phyloP scores from a whole-genome alignment of 1,284 basidiomycete genomes.

The Salmacisia buchloeana region DNA sequence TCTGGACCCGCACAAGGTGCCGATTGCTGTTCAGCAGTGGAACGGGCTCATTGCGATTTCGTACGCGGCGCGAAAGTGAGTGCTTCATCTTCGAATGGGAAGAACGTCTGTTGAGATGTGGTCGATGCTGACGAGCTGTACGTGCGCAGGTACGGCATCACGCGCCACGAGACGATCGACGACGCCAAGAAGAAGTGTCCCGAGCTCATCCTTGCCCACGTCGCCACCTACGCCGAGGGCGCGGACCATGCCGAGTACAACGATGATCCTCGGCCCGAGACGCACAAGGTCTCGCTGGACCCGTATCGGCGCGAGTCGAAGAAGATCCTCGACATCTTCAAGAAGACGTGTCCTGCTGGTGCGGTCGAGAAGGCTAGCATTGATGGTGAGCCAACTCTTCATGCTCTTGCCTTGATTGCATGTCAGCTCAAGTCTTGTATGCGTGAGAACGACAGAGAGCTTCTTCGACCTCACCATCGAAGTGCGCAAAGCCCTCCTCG shows the following conservation, averaged over 20 bases:
- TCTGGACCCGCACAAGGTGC: slow-evolving; percentile 63
- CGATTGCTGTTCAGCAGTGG: slow-evolving; percentile 72
- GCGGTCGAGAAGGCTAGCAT: slow-evolving; percentile 69
- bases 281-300: slow-evolving; percentile 94
- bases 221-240: slow-evolving; percentile 77
- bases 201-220: slow-evolving; percentile 76
- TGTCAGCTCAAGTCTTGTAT: slow-evolving; percentile 68
- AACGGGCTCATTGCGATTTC: slow-evolving; percentile 82
- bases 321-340: slow-evolving; percentile 82
- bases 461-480: slow-evolving; percentile 48
- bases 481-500: slow-evolving; percentile 41
- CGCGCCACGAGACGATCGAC: slow-evolving; percentile 54
- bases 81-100: not conserved
- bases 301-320: slow-evolving; percentile 83
- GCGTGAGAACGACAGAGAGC: too few species aligned
- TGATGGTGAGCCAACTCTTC: not conserved
- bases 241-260: slow-evolving; percentile 81
- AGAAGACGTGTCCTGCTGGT: slow-evolving; percentile 64
- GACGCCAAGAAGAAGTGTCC: slow-evolving; percentile 76
- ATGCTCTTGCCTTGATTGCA: slow-evolving; percentile 82
- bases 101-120: not conserved
- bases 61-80: slow-evolving; percentile 74
- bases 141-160: slow-evolving; percentile 65
- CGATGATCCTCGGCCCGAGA: slow-evolving; percentile 68
- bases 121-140: not conserved